Percentiles rank a stretch among this genome's conserved stretches.
Conservation (phyloP, 768 basidiomycete species). For the Russula compacta region DNA sequence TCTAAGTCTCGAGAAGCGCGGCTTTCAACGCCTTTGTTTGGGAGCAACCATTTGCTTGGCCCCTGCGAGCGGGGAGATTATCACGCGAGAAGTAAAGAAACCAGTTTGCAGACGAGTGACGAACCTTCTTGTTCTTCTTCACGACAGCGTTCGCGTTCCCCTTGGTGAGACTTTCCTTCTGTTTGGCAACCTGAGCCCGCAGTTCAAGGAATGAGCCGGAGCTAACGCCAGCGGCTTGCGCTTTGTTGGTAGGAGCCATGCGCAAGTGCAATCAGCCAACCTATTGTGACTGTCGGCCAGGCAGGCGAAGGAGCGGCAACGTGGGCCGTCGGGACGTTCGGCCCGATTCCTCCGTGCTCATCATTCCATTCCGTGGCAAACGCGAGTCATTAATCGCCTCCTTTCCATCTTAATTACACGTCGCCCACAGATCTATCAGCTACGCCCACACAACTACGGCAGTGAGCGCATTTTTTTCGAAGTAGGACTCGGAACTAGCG, state of each 20-base stretch:
- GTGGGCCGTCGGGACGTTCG: not conserved
- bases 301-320: not conserved
- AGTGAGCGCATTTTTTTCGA: not conserved
- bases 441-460: not conserved
- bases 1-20: constrained; percentile 63
- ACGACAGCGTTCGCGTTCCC: constrained; percentile 43
- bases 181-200: constrained; percentile 45
- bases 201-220: constrained; percentile 76
- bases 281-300: too few relatives aligned
- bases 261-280: not conserved
- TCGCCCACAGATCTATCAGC: not conserved
- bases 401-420: not conserved
- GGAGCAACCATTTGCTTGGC: constrained; percentile 64
- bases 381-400: not conserved
- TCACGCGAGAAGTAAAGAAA: not conserved
- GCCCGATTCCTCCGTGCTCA: not conserved
- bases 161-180: constrained; percentile 55
- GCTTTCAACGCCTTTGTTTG: constrained; percentile 62
- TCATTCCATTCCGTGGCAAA: too few relatives aligned
- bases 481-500: not conserved
- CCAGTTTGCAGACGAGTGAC: constrained; percentile 5
- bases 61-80: constrained; percentile 38
- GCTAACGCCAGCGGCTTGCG: constrained; percentile 61
- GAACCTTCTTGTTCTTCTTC: constrained; percentile 63
- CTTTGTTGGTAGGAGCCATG: constrained; percentile 48